Base-by-base conservation (phyloP, 2,329 filamentous ascomycete species). In the Colletotrichum paranaense region DNA sequence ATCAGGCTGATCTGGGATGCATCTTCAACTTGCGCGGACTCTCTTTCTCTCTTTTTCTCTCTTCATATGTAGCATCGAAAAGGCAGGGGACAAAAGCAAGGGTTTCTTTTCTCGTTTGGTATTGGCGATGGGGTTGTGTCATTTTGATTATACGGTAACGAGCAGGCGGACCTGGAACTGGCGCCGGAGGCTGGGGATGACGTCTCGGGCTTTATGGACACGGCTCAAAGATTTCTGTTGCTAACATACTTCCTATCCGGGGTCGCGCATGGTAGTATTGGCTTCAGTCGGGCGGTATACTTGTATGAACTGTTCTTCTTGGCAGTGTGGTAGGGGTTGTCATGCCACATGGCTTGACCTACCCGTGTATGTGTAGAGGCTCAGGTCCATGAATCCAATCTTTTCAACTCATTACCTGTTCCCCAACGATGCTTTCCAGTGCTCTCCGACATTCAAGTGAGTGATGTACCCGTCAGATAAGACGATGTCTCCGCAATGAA, bases 1-100 rank as follows among this genome's bases (percentile, higher is more conserved):
- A 56, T 67, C 35, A 68, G 68, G 63, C 62, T 62, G 64, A 72
- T 72, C 49, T 68, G 68, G 57, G 56, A 49, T 68, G 68, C 68
- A 67, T 72, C 46, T 67, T 72, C 68, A 57, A 52, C 64, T 60
- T 52, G 62, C 46, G n/a, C 55, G 57, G 63, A 57, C 64, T 72
- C 62, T 71, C 63, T 72, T 68, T 71, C 63, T 56, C 55, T 71
- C 68, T 52, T 67, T 52, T 67, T 53, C 63, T 66, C 66, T 53
- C 63, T 66, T 70, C 56, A 67, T 60, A 26, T 68, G 57, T 57
- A 72, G 64, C 68, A 72, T 72, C 64, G 63, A 62, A 68, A 28
- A 16, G 63, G 64, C 32, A 28, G 46, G 68, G 32, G 28, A 35
- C 28, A 72, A 71, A 72, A 68, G 68, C 68, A 72, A 72, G 68